Percentiles rank a stretch among this genome's conserved stretches.
Conservation (phyloP, 129 eudicot species). For the Lonicera japonica region DNA sequence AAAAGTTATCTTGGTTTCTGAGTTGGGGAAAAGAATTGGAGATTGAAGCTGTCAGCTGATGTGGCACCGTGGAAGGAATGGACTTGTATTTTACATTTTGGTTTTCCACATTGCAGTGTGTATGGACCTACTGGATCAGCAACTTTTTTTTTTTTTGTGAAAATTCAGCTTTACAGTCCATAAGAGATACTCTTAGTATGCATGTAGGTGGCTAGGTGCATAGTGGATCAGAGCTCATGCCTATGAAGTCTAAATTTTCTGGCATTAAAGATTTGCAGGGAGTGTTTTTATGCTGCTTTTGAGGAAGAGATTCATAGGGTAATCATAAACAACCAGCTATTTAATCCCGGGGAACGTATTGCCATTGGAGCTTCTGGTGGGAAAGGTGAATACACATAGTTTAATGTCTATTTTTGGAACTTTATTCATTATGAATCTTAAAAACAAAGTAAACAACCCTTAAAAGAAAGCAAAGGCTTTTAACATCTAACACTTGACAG, state of each 20-base stretch:
- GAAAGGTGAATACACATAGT: constrained; percentile 42
- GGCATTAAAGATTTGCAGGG: constrained; percentile 73
- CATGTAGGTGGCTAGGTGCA: background rate
- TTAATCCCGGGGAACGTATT: constrained; percentile 78
- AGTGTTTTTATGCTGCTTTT: constrained; percentile 75
- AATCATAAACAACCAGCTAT: constrained; percentile 62
- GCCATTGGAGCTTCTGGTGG: constrained; percentile 99
- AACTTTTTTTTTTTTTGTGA: no score
- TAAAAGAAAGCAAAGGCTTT: background rate
- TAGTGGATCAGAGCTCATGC: background rate
- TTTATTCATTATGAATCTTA: background rate
- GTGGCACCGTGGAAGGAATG: no score
- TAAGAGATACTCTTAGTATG: background rate
- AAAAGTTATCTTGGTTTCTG: no score
- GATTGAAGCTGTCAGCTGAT: no score
- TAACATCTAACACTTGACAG: background rate
- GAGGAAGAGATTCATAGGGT: constrained; percentile 86
- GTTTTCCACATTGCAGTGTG: no score
- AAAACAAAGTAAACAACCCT: background rate
- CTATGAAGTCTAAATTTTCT: background rate
- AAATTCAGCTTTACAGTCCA: no score
- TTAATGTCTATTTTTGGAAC: background rate
- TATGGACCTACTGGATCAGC: no score
- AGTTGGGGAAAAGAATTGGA: no score
- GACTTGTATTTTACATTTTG: no score